These are phyloP conservation scores for Pseudognaphalium luteoalbum DNA, from an alignment of 129 eudicot genomes.

Conservation along the genomic window DNA sequence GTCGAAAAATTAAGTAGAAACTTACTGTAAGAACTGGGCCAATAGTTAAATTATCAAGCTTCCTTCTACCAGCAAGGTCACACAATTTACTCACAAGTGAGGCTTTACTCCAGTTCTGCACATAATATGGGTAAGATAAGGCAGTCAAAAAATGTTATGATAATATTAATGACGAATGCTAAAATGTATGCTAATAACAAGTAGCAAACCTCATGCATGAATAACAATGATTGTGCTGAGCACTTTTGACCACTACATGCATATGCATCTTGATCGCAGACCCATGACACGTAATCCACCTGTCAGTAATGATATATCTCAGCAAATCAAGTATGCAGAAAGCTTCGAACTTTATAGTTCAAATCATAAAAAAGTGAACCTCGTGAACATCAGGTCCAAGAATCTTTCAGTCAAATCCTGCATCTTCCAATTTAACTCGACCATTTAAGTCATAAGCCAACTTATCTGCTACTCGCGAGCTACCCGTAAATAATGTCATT, in stretches of 20 bases:
- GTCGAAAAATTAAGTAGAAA: neutral
- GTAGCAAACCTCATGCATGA: conserved; percentile 74
- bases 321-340: neutral
- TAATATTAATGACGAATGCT: neutral
- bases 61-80: conserved; percentile 78
- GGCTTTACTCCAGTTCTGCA: conserved; percentile 78
- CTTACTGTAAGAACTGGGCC: conserved; percentile 93
- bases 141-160: neutral
- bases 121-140: neutral
- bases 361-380: conserved; percentile 39
- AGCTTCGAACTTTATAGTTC: neutral
- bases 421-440: conserved; percentile 82
- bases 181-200: neutral
- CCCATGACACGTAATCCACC: conserved; percentile 97
- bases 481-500: conserved; percentile 91
- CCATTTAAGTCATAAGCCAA: conserved; percentile 78
- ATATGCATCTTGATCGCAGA: conserved; percentile 97
- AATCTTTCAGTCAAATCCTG: conserved; percentile 95
- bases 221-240: conserved; percentile 84
- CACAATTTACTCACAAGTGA: conserved; percentile 54
- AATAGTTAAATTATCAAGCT: conserved; percentile 73
- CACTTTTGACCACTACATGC: conserved; percentile 96
- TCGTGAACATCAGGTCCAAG: conserved; percentile 94
- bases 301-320: conserved; percentile 28
- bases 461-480: conserved; percentile 81